A percentile compares a stretch with the other conserved stretches of the same genome.
These are phyloP conservation scores for Arachis hypogaea DNA, from an alignment of 306 rosid genomes.

Conservation along the genomic window DNA sequence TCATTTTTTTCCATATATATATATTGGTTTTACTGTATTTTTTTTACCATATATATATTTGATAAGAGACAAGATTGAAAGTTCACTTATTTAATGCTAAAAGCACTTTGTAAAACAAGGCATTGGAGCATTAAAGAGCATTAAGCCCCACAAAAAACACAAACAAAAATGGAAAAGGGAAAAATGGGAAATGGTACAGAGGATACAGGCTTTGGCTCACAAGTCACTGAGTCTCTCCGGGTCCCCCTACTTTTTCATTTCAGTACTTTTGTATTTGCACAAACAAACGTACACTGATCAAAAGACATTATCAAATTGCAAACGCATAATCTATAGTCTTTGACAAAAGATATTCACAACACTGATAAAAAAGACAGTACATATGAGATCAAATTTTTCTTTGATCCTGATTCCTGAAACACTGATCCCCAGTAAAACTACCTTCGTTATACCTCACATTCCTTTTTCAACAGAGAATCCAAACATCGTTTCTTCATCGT, in stretches of 20 bases:
- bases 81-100: background rate
- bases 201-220: slow-evolving; percentile 34
- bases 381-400: slow-evolving; percentile 24
- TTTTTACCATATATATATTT: too few species aligned
- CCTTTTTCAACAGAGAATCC: slow-evolving; percentile 44
- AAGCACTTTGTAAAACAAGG: background rate
- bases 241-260: slow-evolving; percentile 39
- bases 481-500: slow-evolving; percentile 38
- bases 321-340: slow-evolving; percentile 33
- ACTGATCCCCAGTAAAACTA: slow-evolving; percentile 45
- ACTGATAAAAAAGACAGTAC: slow-evolving; percentile 38
- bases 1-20: too few species aligned
- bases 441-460: slow-evolving; percentile 36
- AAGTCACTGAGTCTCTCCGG: slow-evolving; percentile 42
- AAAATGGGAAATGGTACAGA: slow-evolving; percentile 34
- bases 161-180: slow-evolving; percentile 32
- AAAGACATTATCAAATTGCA: slow-evolving; percentile 41
- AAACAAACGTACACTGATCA: slow-evolving; percentile 38
- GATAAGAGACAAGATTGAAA: too few species aligned
- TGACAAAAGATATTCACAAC: slow-evolving; percentile 39
- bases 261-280: slow-evolving; percentile 35
- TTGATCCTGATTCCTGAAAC: slow-evolving; percentile 35
- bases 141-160: slow-evolving; percentile 7
- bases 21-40: too few species aligned
- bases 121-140: background rate